These are phyloP conservation scores for Sporisorium iseilematis-ciliati DNA, from an alignment of 1,284 basidiomycete genomes.

Conservation along the genomic window DNA sequence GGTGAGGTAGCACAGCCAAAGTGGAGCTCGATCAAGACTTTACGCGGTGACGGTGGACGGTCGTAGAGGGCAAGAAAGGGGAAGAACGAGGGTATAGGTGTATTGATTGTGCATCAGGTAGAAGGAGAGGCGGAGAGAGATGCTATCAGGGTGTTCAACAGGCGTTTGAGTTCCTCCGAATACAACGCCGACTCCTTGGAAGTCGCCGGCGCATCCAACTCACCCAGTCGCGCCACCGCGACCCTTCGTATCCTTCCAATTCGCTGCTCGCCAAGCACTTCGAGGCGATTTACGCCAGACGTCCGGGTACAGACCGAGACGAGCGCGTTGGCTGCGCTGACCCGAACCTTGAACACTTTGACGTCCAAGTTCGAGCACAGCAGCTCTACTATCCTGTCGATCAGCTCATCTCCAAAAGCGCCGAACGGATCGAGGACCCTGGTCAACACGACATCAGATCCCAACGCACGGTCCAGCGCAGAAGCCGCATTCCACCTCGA, in stretches of 20 bases:
- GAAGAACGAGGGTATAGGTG: conserved; percentile 1
- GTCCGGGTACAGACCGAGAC: conserved; percentile 10
- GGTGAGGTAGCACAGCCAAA: background rate
- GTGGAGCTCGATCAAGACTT: conserved; percentile 34
- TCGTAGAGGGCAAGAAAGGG: conserved; percentile 4
- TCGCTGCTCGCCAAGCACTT: conserved; percentile 20
- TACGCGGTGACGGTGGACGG: conserved; percentile 16
- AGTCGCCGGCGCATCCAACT: conserved; percentile 4
- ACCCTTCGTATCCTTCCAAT: conserved; percentile 2
- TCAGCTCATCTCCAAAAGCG: conserved; percentile 1
- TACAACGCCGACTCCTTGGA: conserved; percentile 33
- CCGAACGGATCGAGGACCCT: background rate
- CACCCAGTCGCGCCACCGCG: conserved; percentile 18
- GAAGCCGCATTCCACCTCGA: conserved; percentile 45
- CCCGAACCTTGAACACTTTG: conserved; percentile 40
- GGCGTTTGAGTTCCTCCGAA: conserved; percentile 26
- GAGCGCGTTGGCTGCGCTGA: conserved; percentile 30
- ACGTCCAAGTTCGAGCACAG: conserved; percentile 21
- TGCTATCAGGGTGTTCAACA: conserved; percentile 8
- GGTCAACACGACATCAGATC: conserved; percentile 13
- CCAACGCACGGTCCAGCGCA: conserved; percentile 35
- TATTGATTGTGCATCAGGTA: background rate
- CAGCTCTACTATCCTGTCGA: conserved; percentile 18
- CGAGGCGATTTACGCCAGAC: background rate
- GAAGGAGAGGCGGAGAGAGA: background rate